Conservation (phyloP, 441 rosid genomes). For the Bruguiera hainesii region DNA sequence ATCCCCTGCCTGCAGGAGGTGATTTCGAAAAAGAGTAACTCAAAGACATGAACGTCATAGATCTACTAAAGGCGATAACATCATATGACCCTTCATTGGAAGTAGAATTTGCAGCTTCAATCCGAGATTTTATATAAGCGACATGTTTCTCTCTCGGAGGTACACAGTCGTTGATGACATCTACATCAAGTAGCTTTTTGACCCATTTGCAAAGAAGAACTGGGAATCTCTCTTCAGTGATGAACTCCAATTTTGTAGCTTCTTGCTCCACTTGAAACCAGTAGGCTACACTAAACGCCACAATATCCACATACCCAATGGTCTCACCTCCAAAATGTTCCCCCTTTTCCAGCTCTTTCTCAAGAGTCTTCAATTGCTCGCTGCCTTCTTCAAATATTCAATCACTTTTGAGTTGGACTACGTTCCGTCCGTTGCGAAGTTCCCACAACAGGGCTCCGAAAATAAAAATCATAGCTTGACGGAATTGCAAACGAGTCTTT, state of each 20-base stretch:
- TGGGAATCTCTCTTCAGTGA: conserved; percentile 32
- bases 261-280: conserved; percentile 21
- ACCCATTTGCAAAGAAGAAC: conserved; percentile 31
- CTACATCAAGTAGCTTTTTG: conserved; percentile 22
- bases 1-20: too few relatives aligned
- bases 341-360: conserved; percentile 39
- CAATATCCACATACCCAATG: conserved; percentile 39
- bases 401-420: too few relatives aligned
- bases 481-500: too few relatives aligned
- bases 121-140: conserved; percentile 14
- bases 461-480: too few relatives aligned
- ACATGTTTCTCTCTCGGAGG: conserved; percentile 39
- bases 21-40: too few relatives aligned
- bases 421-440: too few relatives aligned
- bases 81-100: conserved; percentile 2
- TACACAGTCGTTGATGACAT: conserved; percentile 32
- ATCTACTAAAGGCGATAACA: not conserved
- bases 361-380: conserved; percentile 20
- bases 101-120: not conserved
- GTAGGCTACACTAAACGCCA: not conserved
- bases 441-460: too few relatives aligned
- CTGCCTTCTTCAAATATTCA: not conserved
- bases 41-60: not conserved
- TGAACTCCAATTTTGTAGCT: not conserved
- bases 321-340: conserved; percentile 34